Conservation (phyloP, 306 rosid species). For the Glycine tomentella region DNA sequence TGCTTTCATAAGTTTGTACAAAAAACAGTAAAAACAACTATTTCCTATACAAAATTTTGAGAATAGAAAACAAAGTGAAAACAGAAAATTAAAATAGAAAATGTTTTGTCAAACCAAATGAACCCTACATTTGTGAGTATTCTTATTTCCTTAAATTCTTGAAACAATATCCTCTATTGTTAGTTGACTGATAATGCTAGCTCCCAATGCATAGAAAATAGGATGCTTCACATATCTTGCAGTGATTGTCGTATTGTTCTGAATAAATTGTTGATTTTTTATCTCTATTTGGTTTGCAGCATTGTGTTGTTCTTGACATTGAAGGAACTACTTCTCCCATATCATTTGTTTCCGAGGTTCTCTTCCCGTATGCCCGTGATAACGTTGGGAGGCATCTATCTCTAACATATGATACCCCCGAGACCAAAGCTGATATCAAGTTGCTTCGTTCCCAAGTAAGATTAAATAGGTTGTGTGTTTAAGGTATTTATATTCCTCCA, state of each 20-base stretch:
- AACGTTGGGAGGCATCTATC: slow-evolving; percentile 88
- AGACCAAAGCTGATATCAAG: slow-evolving; percentile 79
- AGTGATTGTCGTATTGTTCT: slow-evolving; percentile 15
- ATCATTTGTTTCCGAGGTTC: slow-evolving; percentile 92
- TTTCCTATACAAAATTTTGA: too few species aligned
- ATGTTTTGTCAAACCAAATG: too few species aligned
- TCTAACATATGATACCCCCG: slow-evolving; percentile 73
- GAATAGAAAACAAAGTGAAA: too few species aligned
- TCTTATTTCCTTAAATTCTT: slow-evolving; percentile 20
- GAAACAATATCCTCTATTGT: slow-evolving; percentile 38
- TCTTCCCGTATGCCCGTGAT: slow-evolving; percentile 91
- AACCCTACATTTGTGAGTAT: neutral
- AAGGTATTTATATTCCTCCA: slow-evolving; percentile 34
- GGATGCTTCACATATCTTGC: slow-evolving; percentile 24
- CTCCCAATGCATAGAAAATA: slow-evolving; percentile 15
- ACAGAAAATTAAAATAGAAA: too few species aligned
- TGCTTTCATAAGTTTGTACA: too few species aligned
- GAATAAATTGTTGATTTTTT: slow-evolving; percentile 31
- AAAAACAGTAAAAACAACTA: too few species aligned
- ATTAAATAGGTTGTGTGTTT: slow-evolving; percentile 34
- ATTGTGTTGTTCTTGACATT: slow-evolving; percentile 91
- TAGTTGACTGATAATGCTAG: slow-evolving; percentile 20
- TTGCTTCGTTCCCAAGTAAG: slow-evolving; percentile 81
- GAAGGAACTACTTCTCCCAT: slow-evolving; percentile 99
- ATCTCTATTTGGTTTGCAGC: slow-evolving; percentile 60